Evolutionary conservation across 129 eudicot species (phyloP).

Genomic region (Cynara cardunculus): DNA sequence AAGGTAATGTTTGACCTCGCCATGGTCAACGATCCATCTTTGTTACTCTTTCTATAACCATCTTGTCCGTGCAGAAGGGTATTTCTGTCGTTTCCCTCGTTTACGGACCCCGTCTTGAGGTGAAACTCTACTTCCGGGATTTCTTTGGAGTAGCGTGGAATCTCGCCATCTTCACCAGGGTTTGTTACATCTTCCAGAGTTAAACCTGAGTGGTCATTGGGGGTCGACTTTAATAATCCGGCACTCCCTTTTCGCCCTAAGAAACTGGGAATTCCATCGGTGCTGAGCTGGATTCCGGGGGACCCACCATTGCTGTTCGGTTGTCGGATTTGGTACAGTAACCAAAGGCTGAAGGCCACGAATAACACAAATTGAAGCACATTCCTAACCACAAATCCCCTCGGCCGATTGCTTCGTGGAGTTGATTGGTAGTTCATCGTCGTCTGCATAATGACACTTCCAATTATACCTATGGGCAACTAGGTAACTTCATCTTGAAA

Average conservation of each 20-base stretch:
- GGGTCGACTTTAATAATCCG: conserved; percentile 21
- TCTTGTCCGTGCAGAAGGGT: background rate
- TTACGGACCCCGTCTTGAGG: conserved; percentile 1
- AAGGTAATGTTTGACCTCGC: conserved; percentile 23
- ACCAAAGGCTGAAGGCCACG: conserved; percentile 37
- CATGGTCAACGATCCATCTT: conserved; percentile 5
- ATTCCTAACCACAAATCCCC: conserved; percentile 7
- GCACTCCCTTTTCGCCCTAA: conserved; percentile 27
- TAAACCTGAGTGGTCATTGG: conserved; percentile 12
- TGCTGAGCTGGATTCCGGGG: conserved; percentile 5
- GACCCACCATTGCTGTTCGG: background rate
- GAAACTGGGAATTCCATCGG: conserved; percentile 11
- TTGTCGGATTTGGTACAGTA: conserved; percentile 28
- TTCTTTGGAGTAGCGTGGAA: conserved; percentile 24
- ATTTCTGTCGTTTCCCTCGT: conserved; percentile 9
- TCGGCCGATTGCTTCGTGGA: conserved; percentile 25
- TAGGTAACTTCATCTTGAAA: background rate
- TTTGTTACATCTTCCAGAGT: conserved; percentile 28
- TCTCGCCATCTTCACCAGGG: conserved; percentile 33
- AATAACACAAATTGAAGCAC: conserved; percentile 24
- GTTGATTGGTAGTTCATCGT: conserved; percentile 26
- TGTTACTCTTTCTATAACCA: background rate
- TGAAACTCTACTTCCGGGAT: conserved; percentile 26
- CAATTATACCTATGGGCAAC: background rate
- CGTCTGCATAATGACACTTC: background rate